Base-by-base conservation (phyloP, 108 stramenopile genomes). In the Pseudonitzschia multistriata region DNA sequence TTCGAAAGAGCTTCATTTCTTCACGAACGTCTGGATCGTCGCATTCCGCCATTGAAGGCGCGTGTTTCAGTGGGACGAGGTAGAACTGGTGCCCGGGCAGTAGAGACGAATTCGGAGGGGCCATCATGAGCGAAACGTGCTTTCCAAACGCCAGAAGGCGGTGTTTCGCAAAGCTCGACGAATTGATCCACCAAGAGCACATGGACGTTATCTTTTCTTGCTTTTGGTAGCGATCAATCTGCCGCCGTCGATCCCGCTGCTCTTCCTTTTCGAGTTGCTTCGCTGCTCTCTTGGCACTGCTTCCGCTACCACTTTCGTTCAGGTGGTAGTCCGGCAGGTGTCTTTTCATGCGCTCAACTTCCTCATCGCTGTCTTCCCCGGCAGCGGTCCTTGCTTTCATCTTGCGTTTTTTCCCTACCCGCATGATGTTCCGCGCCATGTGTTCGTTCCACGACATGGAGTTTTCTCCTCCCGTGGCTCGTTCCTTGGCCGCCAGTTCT, bases 161-260 rank as follows among this genome's bases (percentile, higher is more conserved):
- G 55, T 85, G 73, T 47, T 85, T 86, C 19, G 75, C 66, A 74
- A 90, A 93, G 7, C 50, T 66, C 2, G 76, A 66, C 7, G 84
- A 85, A 55, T 89, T 86, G 70, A 93, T 72, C 91, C 91, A 93
- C 88, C 88, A 88, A 68, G 84, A 83, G 39, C 86, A 85, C 47
- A 78, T 81, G 22, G 77, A 65, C n/a, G 82, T 85, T 35, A 84
- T 72, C 11, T 78, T 78, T 25, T 76, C 71, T 61, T 83, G 71
- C 24, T 74, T 74, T 27, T 81, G 64, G 45, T 84, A 74, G 14
- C 67, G 70, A n/a, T 84, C 74, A 10, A 91, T 45, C 37, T 78
- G 72, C n/a, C 86, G 79, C 25, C 40, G 50, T 17, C 42, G 64
- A 24, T 70, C 67, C 3, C 78, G 71, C 53, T 73, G 62, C 31